Conservation (phyloP, 2,329 filamentous ascomycete species). For the Cladorrhinum sp. region DNA sequence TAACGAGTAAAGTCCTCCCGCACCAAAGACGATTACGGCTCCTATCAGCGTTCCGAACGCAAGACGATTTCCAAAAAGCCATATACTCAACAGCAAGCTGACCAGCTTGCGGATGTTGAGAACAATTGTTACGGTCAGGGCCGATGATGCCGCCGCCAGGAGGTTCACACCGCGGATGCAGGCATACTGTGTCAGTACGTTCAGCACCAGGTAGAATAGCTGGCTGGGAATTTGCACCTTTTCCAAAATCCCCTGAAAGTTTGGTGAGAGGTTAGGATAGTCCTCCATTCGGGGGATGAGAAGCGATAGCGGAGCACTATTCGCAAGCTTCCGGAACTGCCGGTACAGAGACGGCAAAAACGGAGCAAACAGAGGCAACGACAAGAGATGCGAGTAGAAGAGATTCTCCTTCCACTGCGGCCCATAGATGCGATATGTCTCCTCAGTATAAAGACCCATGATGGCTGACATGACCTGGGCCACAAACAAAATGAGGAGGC, state of each 20-base stretch:
- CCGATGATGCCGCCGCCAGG: slow-evolving; percentile 83
- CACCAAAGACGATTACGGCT: slow-evolving; percentile 81
- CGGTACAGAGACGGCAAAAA: slow-evolving; percentile 63
- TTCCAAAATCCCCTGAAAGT: slow-evolving; percentile 38
- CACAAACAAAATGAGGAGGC: slow-evolving; percentile 77
- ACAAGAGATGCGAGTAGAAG: slow-evolving; percentile 83
- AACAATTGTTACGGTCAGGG: slow-evolving; percentile 93
- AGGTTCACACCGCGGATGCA: slow-evolving; percentile 96
- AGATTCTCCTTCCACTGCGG: slow-evolving; percentile 93
- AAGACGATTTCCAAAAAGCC: slow-evolving; percentile 86
- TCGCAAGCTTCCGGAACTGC: slow-evolving; percentile 62
- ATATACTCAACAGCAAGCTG: slow-evolving; percentile 86
- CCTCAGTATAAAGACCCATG: slow-evolving; percentile 93
- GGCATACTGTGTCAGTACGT: slow-evolving; percentile 86
- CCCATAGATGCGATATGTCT: slow-evolving; percentile 81
- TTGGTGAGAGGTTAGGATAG: slow-evolving; percentile 35
- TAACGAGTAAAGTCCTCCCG: slow-evolving; percentile 86
- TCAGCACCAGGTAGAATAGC: slow-evolving; percentile 67
- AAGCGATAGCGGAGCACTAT: slow-evolving; percentile 60
- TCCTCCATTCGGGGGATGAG: slow-evolving; percentile 34
- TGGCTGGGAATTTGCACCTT: slow-evolving; percentile 60
- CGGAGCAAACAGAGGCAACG: slow-evolving; percentile 71
- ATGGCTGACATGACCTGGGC: slow-evolving; percentile 88
- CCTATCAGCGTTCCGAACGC: slow-evolving; percentile 74
- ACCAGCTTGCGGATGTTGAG: slow-evolving; percentile 93